Evolutionary conservation across 2,329 filamentous ascomycete genomes (phyloP), one percentile per base, ranked within the genome.

Genomic region (Drechslerella coelobrocha): DNA sequence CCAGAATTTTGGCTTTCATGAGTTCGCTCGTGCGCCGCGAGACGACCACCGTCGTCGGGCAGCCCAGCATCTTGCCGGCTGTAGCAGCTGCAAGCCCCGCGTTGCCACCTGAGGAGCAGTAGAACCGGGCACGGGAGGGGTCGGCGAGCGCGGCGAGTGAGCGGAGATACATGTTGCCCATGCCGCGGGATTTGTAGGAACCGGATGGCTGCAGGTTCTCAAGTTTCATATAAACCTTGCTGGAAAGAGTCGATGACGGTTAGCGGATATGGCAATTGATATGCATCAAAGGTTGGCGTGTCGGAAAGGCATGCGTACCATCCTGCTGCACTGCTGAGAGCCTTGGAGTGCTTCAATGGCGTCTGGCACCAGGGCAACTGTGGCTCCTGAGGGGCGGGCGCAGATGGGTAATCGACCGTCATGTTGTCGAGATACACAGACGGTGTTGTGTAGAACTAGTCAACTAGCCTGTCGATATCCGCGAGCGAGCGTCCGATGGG

Each of bases 161-260:
- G 74, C 82, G 81, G 56, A 87, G 82, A 77, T 91, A 87, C 77
- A 89, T 84, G 78, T 89, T 85, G 53, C 90, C 89, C 72, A 93
- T 85, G 27, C 89, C 90, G 39, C 86, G 84, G 50, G 89, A 92
- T 79, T 95, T 94, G 85, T 95, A 96, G 39, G 89, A 92, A 73
- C 89, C 89, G 21, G 88, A 89, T 2, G 91, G 91, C 77, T 96
- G 91, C 60, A 92, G 84, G 77, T 89, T 90, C 76, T 95, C 91
- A 72, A 94, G 85, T 79, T 95, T 95, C 76, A 95, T 86, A 78
- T 89, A 90, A 78, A 95, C 86, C 80, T 89, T 88, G 81, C 89
- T 84, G 71, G 24, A 48, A 3, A 29, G 17, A 12, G 17, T 19
- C n/a, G 52, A 27, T 50, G 48, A 31, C 62, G 75, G 75, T 61